Evolutionary conservation across 208 protist genomes (phyloP), one percentile per base, ranked within the genome.

Genomic region (Acanthamoeba royreba): DNA sequence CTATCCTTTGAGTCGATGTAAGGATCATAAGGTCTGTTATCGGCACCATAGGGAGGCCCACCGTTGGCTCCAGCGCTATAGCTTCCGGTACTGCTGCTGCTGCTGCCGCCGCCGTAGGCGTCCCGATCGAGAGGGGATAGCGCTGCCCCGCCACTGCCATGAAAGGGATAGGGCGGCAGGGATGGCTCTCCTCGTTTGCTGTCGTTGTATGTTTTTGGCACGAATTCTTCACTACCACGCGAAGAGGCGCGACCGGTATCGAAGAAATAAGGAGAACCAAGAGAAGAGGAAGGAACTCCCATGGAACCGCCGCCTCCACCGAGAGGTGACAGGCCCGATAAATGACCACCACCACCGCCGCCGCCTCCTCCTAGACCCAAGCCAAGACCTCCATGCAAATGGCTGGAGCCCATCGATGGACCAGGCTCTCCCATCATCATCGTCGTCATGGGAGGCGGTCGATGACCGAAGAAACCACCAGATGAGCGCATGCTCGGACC

Each of bases 341-440:
- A n/a, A n/a, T 43, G 25, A 1, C 72, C 72, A 15, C 72, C 19
- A n/a, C 72, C 42, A 1, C 72, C 72, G 19, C 72, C 19, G 72
- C 72, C 38, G 72, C 72, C 85, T 25, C 72, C 31, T 35, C 83
- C 83, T 35, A 91, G 35, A 25, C 85, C 85, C 3, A 91, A 45
- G 22, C 85, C 85, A 1, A 91, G 42, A 35, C 85, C 85, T 91
- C 85, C 85, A 35, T 91, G 85, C 25, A 74, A 53, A 46, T 91
- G 85, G 53, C 85, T 90, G 8, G 83, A 69, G 28, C 58, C 58
- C 58, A 69, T 69, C 28, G 58, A 31, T 69, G 28, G 28, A 69
- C 28, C 33, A 69, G 28, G 28, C 33, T 69, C 58, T 69, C 58
- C 33, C 58, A 5, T 35, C 28, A 31, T 69, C 58, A 35, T 69